Evolutionary conservation across 768 basidiomycete species (phyloP).

Genomic region (Termitomyces sp.): DNA sequence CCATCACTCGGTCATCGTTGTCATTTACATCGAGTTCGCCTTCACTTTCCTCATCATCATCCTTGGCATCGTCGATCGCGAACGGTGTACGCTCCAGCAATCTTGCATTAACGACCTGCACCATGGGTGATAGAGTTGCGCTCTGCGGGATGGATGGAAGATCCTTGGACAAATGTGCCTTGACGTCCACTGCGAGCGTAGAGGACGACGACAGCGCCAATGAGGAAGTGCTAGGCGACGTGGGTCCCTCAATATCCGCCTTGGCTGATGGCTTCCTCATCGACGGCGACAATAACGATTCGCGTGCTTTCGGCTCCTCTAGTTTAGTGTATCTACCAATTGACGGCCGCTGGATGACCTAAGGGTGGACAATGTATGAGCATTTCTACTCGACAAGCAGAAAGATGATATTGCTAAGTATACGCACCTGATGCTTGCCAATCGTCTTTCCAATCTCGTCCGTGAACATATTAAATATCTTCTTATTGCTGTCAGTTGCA

Average conservation of each 20-base stretch:
- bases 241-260: conserved; percentile 36
- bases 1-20: conserved; percentile 78
- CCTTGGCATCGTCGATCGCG: conserved; percentile 93
- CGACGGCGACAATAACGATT: conserved; percentile 73
- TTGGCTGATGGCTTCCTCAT: conserved; percentile 58
- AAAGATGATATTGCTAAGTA: background rate
- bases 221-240: conserved; percentile 21
- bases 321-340: conserved; percentile 82
- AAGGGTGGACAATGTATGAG: background rate
- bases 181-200: conserved; percentile 46
- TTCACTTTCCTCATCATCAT: conserved; percentile 56
- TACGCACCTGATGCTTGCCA: conserved; percentile 79
- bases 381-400: background rate
- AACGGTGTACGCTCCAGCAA: conserved; percentile 92
- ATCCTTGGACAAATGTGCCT: conserved; percentile 21
- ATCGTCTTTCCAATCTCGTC: conserved; percentile 95
- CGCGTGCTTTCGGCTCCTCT: conserved; percentile 85
- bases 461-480: conserved; percentile 87
- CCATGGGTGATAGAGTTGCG: conserved; percentile 50
- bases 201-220: conserved; percentile 36
- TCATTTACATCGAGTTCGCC: conserved; percentile 49
- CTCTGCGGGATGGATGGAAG: conserved; percentile 28
- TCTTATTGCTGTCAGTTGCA: conserved; percentile 88
- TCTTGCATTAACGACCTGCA: conserved; percentile 74
- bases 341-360: conserved; percentile 74